A percentile compares a stretch with the other conserved stretches of the same genome.
Evolutionary conservation across 176 grass and related monocot species (phyloP).

Genomic region (Bromus sterilis): DNA sequence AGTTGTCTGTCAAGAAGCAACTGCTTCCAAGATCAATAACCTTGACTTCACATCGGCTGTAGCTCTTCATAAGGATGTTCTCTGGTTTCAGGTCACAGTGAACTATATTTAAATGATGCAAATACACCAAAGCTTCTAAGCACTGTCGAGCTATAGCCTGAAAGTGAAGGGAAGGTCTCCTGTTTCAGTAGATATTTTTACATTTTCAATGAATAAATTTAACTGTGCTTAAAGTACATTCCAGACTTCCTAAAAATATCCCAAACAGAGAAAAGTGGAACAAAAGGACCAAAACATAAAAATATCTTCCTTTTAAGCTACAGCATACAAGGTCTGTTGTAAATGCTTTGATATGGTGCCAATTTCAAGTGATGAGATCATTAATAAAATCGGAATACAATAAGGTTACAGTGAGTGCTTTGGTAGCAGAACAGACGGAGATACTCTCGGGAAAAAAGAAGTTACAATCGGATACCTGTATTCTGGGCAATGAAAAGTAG

Average conservation of each 20-base stretch:
- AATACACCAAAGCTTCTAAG: slow-evolving; percentile 81
- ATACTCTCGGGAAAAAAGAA: background rate
- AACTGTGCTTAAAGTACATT: background rate
- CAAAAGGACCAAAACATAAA: background rate
- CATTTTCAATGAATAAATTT: slow-evolving; percentile 10
- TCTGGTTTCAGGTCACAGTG: slow-evolving; percentile 97
- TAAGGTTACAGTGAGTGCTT: background rate
- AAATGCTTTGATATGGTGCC: background rate
- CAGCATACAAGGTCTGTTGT: background rate
- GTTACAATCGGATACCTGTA: slow-evolving; percentile 52
- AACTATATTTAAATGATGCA: slow-evolving; percentile 89
- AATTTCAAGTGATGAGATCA: background rate
- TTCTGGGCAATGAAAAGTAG: slow-evolving; percentile 88
- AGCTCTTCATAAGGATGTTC: slow-evolving; percentile 98
- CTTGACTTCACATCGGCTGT: slow-evolving; percentile 96
- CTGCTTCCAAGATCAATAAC: slow-evolving; percentile 99
- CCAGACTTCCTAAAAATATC: background rate
- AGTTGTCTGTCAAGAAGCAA: slow-evolving; percentile 84
- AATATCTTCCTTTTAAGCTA: background rate
- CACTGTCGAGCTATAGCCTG: slow-evolving; percentile 90
- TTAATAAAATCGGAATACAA: background rate
- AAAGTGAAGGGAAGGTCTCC: slow-evolving; percentile 1
- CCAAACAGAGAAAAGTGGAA: background rate
- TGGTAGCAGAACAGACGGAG: background rate
- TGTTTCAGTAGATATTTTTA: background rate